Evolutionary conservation across 2,329 filamentous ascomycete genomes (phyloP), one percentile per base, ranked within the genome.

Genomic region (Apiospora phragmitis): DNA sequence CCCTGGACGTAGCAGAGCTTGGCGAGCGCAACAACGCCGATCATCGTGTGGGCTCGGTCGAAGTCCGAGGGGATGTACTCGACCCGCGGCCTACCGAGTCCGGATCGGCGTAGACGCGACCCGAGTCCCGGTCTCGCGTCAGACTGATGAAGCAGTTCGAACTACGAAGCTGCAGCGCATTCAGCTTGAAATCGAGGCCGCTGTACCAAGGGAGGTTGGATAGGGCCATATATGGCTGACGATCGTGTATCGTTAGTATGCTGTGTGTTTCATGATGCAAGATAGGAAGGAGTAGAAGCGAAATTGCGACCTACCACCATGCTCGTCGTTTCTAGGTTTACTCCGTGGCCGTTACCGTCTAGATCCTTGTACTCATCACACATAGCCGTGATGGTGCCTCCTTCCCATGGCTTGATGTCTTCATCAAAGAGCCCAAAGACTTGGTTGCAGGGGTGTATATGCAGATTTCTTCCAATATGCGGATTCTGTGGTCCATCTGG

Each of bases 1-100:
- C 94, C 94, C 51, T 89, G 87, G 65, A 94, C 88, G 79, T 94
- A 95, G 73, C 91, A 89, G 51, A 97, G 90, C 79, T 94, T 94
- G 43, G 92, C 90, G 1, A 92, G 83, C 2, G 90, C 93, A 67
- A 95, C 79, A 8, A 94, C 76, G 11, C 93, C 94, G 78, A 94
- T 89, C 24, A 95, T 80, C 32, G 92, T 88, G 80, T 94, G 88
- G 38, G 87, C 87, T 67, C 91, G 87, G 81, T 98, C 95, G 76
- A 92, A 92, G 26, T 86, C 83, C 26, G 91, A 94, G 0, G 89
- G 84, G 0, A 86, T 88, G 82, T 97, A 98, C 71, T 89, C 85
- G 73, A 97, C 83, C 38, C 90, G 83, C 2, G 89, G 88, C 29
- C 86, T 82, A 6, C 93, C 55, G 90, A 91, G 7, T 80, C 78